Evolutionary conservation across 2,329 filamentous ascomycete species (phyloP), one percentile per base, ranked within the genome.

Genomic region (Verticillium longisporum): DNA sequence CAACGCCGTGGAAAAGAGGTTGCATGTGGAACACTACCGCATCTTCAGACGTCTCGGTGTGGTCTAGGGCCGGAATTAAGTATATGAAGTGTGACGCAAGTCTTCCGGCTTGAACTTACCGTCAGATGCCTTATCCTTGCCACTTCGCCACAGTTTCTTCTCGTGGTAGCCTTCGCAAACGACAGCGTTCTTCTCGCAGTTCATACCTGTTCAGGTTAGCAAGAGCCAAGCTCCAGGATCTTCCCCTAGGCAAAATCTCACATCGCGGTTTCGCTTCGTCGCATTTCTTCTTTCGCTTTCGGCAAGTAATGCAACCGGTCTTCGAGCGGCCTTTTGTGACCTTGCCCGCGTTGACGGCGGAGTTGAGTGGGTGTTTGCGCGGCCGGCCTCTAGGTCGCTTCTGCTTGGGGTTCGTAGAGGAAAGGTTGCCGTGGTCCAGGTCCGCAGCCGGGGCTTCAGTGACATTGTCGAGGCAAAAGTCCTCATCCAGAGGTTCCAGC

Each of bases 181-280:
- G 13, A 96, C 91, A 9, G 92, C 91, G 72, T 96, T 97, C 80
- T 96, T 97, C 75, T 95, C 89, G 70, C 92, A 97, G 69, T 96
- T 96, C 74, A 91, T 82, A 68, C 90, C 89, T 92, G 61, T 61
- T 65, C 2, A 21, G 18, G 45, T 55, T 55, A 32, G 54, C 31
- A 55, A 34, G 36, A 37, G 61, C 6, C 26, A 55, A 31, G 38
- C 7, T 26, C 56, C 15, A 15, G 18, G 1, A 7, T 21, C 9
- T 26, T 21, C 18, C 9, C 18, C 13, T 10, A n/a, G 9, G 6
- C 13, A 67, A 41, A 31, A 9, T 76, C 83, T 77, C 77, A 88
- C 86, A 89, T 70, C 83, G 78, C 56, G 86, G 86, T 67, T 88
- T 88, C 14, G 84, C 82, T 73, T 89, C 87, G 66, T 89, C 87